These are phyloP conservation scores for Yarrowia alimentaria DNA, from an alignment of 805 yeast genomes.

Conservation along the genomic window DNA sequence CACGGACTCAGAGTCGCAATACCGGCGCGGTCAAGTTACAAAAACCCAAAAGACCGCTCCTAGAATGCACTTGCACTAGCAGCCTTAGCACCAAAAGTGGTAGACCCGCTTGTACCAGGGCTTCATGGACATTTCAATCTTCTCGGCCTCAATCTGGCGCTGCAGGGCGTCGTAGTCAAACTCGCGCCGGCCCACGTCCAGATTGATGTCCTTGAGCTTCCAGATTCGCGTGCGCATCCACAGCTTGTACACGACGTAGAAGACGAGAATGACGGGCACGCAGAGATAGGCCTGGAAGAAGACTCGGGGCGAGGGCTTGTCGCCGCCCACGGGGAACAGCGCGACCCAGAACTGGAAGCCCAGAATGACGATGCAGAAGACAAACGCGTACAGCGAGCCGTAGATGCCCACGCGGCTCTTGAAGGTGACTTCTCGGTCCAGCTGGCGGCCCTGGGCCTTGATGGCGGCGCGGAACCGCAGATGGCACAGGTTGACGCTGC, in stretches of 20 bases:
- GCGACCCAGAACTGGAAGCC: conserved; percentile 76
- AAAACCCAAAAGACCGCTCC: too few species aligned
- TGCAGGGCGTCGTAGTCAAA: conserved; percentile 52
- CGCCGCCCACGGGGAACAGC: conserved; percentile 66
- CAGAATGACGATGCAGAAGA: conserved; percentile 56
- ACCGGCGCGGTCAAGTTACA: too few species aligned
- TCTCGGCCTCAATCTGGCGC: conserved; percentile 54
- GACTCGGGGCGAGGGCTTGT: conserved; percentile 39
- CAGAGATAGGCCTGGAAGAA: conserved; percentile 71
- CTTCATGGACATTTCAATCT: conserved; percentile 42
- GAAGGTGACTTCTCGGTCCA: conserved; percentile 60
- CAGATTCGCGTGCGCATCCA: conserved; percentile 47
- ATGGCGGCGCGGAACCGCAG: conserved; percentile 64
- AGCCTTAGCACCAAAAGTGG: conserved; percentile 48
- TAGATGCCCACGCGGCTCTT: conserved; percentile 58
- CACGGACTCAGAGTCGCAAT: too few species aligned
- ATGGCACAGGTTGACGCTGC: conserved; percentile 57
- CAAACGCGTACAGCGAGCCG: conserved; percentile 60
- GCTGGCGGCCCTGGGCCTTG: conserved; percentile 55
- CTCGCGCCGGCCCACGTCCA: conserved; percentile 60
- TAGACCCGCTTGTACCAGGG: conserved; percentile 50
- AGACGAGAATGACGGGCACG: conserved; percentile 57
- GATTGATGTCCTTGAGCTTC: conserved; percentile 52
- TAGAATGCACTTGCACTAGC: too few species aligned
- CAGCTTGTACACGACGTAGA: conserved; percentile 58